Base-by-base conservation (phyloP, 2,329 filamentous ascomycete species). In the Claviceps sp. region DNA sequence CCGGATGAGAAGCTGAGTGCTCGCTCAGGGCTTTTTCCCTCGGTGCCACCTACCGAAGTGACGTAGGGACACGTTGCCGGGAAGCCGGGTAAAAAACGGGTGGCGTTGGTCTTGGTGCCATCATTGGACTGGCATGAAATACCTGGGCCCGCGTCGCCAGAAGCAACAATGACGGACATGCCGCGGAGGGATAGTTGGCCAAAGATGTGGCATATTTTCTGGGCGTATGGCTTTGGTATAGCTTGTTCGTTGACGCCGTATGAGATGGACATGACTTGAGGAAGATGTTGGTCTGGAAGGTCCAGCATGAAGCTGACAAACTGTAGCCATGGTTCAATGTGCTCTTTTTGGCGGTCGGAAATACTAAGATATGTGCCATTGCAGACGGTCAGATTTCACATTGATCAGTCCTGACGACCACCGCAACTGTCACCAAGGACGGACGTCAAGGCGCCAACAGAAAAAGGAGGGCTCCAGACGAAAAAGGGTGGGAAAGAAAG, bases 191-290 rank as follows among this genome's bases (percentile, higher is more conserved):
- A 81, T 5, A 88, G 74, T 54, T 84, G 78, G 36, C 73, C 73
- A 65, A 85, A 86, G 20, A 79, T 75, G 52, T 77, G 72, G 59
- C 76, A 74, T 13, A 70, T 63, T 11, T 67, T 65, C 13, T 59
- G 70, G 7, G 79, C 76, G 61, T 86, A 86, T 3, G 71, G 67
- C 22, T 67, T 65, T 0, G 82, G 81, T 0, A 87, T 70, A 3
- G 73, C 75, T 62, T 83, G 81, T 61, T 88, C 84, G 47, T 82
- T 73, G 57, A 85, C 82, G 26, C 81, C 82, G 60, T 87, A 88
- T 0, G 82, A 87, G n/a, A 81, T 84, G 42, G 75, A 77, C 43
- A 88, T 72, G 18, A 85, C 77, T 3, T 77, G 73, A 0, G 85
- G 84, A 0, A 87, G 69, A 18, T 77, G 63, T 3, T 70, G 62